A percentile compares a stretch with the other conserved stretches of the same genome.
Conservation (phyloP, 225 moss, liverwort and hornwort genomes). For the Marchantia polymorpha region DNA sequence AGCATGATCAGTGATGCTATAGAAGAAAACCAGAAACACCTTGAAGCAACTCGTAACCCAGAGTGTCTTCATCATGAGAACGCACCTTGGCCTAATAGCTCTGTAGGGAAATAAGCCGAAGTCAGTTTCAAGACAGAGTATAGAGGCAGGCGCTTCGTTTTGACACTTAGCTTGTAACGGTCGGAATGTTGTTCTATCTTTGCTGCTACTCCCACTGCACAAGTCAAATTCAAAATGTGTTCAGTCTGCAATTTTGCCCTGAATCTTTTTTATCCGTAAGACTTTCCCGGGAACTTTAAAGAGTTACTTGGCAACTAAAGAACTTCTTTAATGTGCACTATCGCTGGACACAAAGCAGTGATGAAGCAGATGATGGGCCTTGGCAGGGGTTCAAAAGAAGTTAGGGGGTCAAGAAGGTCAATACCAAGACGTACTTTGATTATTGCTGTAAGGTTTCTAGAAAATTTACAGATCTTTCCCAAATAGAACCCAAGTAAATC, state of each 20-base stretch:
- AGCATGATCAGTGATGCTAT: neutral
- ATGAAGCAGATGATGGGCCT: too few species aligned
- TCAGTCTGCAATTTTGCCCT: neutral
- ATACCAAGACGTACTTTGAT: constrained; percentile 54
- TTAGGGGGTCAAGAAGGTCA: neutral
- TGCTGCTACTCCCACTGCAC: constrained; percentile 67
- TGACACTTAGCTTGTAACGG: constrained; percentile 64
- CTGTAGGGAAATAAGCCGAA: constrained; percentile 76
- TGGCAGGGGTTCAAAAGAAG: too few species aligned
- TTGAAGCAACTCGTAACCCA: neutral
- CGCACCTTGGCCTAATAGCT: constrained; percentile 81
- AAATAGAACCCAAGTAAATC: too few species aligned
- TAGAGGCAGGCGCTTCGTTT: constrained; percentile 74
- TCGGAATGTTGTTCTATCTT: constrained; percentile 93
- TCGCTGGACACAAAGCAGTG: neutral
- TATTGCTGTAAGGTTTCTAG: too few species aligned
- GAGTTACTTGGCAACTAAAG: neutral
- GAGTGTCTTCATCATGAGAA: neutral
- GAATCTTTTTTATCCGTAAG: neutral
- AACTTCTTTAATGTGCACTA: neutral
- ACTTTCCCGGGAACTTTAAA: neutral
- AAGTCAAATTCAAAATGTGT: neutral
- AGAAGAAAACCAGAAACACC: neutral
- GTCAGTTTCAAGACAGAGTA: constrained; percentile 79
- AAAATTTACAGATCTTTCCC: too few species aligned